Evolutionary conservation across 179 eudicot species (phyloP), one percentile per base, ranked within the genome.

Genomic region (Beta lomatogona): DNA sequence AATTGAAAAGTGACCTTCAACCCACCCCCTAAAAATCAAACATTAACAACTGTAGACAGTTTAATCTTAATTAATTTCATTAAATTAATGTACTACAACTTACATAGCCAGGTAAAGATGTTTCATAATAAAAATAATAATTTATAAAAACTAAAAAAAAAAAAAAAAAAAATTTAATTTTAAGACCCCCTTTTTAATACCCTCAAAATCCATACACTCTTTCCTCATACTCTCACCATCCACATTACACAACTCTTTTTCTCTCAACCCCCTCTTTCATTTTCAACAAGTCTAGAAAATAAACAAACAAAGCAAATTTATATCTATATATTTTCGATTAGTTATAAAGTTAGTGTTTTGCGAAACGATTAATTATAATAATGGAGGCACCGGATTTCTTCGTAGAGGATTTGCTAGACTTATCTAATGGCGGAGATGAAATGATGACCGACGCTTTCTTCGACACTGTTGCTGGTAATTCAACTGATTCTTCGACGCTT

Each of bases 361-460:
- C 4, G 41, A 2, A 3, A 36, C 41, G 41, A 3, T 15, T 48
- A 28, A 9, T 12, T 3, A 0, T 5, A n/a, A 15, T 58, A 81
- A 88, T 88, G 90, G 90, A 88, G 80, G 86, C 83, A 4, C 75
- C 89, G 1, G 90, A 92, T 54, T 91, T 94, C 59, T 81, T 88
- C 19, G 90, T 96, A 2, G 99, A 94, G 68, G 98, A 92, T 82
- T 84, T 94, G 28, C 90, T 97, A 14, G 93, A 92, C 82, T 88
- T 97, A 59, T 82, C 99, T 44, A 90, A 89, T 54, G 97, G 90
- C 10, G 98, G 91, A 15, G 97, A 93, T 63, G 98, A 91, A 1
- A 77, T 86, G 50, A 85, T 91, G 86, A 77, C 86, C 81, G 97
- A 97, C 78, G 88, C 89, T 46, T 88, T 91, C 79, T 91, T 91